Evolutionary conservation across 2,329 filamentous ascomycete genomes (phyloP).

Genomic region (Ophiostoma novo-ulmi): DNA sequence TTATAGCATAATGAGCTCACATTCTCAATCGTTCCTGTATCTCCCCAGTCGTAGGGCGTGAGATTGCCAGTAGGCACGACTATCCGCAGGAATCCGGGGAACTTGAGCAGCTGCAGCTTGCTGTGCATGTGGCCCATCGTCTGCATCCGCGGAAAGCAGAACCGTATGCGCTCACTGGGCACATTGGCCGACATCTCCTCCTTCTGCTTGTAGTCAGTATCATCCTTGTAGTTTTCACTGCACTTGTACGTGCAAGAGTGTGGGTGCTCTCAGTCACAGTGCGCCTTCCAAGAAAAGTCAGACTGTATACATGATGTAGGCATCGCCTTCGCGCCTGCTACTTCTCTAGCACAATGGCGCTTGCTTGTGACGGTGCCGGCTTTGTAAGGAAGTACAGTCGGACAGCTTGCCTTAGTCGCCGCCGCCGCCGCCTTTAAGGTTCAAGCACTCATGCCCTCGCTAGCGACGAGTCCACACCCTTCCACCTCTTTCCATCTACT

Average conservation of each 20-base stretch:
- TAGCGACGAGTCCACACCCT: not conserved
- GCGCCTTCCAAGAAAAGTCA: not conserved
- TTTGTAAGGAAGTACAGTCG: not conserved
- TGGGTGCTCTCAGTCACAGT: not conserved
- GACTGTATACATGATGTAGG: not conserved
- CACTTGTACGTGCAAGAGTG: not conserved
- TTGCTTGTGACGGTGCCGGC: not conserved
- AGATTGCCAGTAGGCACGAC: slow-evolving; percentile 86
- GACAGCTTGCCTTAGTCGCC: not conserved
- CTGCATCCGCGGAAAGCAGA: slow-evolving; percentile 79
- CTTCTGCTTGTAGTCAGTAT: slow-evolving; percentile 38
- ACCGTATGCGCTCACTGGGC: slow-evolving; percentile 53
- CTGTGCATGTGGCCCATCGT: slow-evolving; percentile 80
- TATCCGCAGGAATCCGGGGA: slow-evolving; percentile 65
- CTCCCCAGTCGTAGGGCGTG: slow-evolving; percentile 83
- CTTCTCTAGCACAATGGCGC: not conserved
- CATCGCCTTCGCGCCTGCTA: not conserved
- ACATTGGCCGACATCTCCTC: slow-evolving; percentile 45
- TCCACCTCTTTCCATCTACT: not conserved
- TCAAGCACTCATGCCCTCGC: not conserved
- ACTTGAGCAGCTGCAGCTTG: slow-evolving; percentile 87
- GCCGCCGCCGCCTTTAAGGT: not conserved
- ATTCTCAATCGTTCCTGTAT: slow-evolving; percentile 79
- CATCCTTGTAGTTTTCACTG: not conserved
- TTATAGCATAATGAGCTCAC: slow-evolving; percentile 39